phyloP scores from a whole-genome alignment of 257 asterid species.

The Solanum rostratum region DNA sequence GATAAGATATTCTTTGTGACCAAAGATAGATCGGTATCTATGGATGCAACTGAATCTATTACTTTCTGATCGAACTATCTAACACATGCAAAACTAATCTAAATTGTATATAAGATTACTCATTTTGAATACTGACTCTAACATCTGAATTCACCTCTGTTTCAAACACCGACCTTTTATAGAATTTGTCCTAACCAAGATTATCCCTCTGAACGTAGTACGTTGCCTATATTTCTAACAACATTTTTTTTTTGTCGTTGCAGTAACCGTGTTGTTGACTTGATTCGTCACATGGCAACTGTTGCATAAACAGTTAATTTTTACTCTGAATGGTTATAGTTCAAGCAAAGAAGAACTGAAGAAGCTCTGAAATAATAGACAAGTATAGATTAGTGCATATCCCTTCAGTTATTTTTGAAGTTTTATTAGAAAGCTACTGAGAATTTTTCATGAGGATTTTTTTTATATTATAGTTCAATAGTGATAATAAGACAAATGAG shows the following conservation, averaged over 20 bases:
- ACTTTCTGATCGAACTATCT: neutral
- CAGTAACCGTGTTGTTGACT: conserved; percentile 48
- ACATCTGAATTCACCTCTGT: neutral
- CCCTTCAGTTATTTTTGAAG: neutral
- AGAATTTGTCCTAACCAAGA: neutral
- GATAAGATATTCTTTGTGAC: neutral
- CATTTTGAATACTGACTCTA: neutral
- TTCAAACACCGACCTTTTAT: neutral
- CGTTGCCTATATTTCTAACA: no score
- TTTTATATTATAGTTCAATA: neutral
- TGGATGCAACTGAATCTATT: neutral
- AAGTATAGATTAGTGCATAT: neutral
- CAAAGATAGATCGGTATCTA: neutral
- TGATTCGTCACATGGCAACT: conserved; percentile 49
- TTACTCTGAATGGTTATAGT: neutral
- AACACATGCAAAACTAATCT: neutral
- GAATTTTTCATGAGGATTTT: neutral
- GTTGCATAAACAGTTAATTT: conserved; percentile 10
- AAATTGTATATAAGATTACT: neutral
- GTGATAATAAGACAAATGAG: neutral
- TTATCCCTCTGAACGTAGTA: neutral
- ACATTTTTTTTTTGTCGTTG: neutral
- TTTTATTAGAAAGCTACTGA: neutral
- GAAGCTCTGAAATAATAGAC: neutral
- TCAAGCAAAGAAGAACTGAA: neutral